phyloP scores from a whole-genome alignment of 140 eudicot species.

The Ambrosia hybrid region DNA sequence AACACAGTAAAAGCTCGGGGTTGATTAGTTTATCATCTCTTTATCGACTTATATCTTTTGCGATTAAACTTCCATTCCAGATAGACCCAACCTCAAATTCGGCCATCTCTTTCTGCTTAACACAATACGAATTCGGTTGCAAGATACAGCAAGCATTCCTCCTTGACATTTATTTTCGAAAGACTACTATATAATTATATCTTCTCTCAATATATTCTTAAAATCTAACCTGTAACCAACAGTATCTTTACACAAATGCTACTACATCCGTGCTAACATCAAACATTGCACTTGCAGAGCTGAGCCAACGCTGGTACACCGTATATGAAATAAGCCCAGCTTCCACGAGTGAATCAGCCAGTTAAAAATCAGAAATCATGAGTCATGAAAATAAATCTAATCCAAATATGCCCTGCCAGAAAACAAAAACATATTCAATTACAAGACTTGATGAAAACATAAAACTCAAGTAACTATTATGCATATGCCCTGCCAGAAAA shows the following conservation, averaged over 20 bases:
- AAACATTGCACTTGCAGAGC: conserved; percentile 26
- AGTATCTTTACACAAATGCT: conserved; percentile 33
- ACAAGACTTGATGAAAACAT: neutral
- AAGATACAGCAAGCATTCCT: conserved; percentile 1
- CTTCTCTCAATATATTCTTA: conserved; percentile 14
- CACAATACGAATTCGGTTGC: neutral
- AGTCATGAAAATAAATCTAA: conserved; percentile 7
- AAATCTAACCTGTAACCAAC: conserved; percentile 21
- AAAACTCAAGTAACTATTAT: conserved; percentile 2
- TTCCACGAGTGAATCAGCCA: conserved; percentile 13
- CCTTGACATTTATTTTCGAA: too few species aligned
- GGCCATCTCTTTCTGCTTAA: neutral
- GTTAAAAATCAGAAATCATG: neutral
- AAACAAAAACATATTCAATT: conserved; percentile 20
- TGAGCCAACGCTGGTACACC: conserved; percentile 24
- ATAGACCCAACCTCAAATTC: too few species aligned
- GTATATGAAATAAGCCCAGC: conserved; percentile 6
- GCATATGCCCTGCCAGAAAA: neutral
- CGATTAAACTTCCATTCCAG: too few species aligned
- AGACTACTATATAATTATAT: conserved; percentile 2
- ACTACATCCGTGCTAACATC: conserved; percentile 16
- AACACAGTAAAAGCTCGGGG: too few species aligned
- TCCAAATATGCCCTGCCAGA: conserved; percentile 18
- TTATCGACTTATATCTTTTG: too few species aligned
- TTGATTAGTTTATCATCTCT: too few species aligned